Conservation (phyloP, 2,329 filamentous ascomycete species). For the Trichoderma atroviride region DNA sequence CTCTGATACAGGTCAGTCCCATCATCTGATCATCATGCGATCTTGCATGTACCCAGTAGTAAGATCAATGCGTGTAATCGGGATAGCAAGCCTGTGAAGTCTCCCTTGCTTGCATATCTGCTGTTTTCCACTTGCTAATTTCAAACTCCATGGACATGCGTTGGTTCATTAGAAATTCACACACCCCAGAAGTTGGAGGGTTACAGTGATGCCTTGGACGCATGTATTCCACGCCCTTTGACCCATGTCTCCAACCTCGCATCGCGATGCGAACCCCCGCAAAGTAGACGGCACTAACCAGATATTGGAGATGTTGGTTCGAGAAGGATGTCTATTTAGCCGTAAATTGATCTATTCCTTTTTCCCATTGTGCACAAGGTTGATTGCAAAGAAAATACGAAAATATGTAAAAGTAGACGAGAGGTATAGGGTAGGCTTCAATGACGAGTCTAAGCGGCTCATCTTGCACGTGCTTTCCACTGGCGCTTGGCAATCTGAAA, state of each 20-base stretch:
- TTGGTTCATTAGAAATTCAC: not conserved
- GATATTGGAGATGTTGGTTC: not conserved
- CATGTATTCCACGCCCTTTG: conserved; percentile 11
- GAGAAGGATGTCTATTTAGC: not conserved
- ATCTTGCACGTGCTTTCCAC: not conserved
- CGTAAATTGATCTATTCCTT: too few species aligned
- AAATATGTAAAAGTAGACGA: not conserved
- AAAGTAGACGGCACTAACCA: not conserved
- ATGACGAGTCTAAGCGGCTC: not conserved
- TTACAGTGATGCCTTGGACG: not conserved
- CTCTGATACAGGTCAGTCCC: not conserved
- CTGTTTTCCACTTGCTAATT: not conserved
- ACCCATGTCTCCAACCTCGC: not conserved
- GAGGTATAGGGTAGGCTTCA: not conserved
- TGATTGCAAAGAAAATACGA: not conserved
- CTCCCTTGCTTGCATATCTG: not conserved
- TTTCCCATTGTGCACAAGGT: not conserved
- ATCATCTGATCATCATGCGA: not conserved
- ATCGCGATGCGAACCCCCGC: not conserved
- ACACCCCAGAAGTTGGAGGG: not conserved
- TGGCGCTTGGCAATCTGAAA: not conserved
- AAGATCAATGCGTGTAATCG: not conserved
- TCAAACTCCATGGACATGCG: not conserved
- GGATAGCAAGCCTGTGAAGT: not conserved
- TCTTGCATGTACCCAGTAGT: not conserved